Evolutionary conservation across 2,329 filamentous ascomycete species (phyloP), one percentile per base, ranked within the genome.

Genomic region (Aplosporella prunicola): DNA sequence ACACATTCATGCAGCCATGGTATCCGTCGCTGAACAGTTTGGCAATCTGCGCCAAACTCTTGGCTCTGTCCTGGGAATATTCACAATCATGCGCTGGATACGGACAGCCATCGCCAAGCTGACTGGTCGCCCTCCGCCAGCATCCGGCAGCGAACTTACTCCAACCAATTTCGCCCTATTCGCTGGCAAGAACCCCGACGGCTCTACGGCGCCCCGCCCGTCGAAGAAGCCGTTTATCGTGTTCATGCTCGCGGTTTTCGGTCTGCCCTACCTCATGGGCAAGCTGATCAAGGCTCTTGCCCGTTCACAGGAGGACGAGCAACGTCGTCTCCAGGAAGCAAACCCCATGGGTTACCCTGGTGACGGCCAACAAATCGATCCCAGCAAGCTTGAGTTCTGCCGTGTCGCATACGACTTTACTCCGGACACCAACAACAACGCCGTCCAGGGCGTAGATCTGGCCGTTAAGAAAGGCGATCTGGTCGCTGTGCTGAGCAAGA

Each of bases 21-120:
- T 98, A 25, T 91, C 89, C 7, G 93, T 98, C 25, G 91, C 91
- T 33, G 93, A 98, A 60, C 91, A 98, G 60, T 93, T 98, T 51
- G 83, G 87, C 42, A 94, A 89, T 52, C 70, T 98, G 32, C 81
- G 87, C 47, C 88, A 93, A 56, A 94, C 89, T 1, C 76, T 98
- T 10, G 91, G 93, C 45, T 94, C 87, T 3, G 80, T 95, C 9
- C 68, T 98, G 25, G 91, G 91, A 26, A 94, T 98, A 55, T 98
- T 94, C 64, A 93, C 91, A 9, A 59, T 98, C 26, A 82, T 98
- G 69, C 80, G 93, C 46, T 98, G 91, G 89, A 78, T 94, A 49
- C 80, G 87, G 39, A 94, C 87, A 2, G 70, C 93, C 16, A 75
- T 96, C 46, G 89, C 91, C 22, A 95, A 93, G 61, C 64, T 98